A percentile compares a stretch with the other conserved stretches of the same genome.
Conservation (phyloP, 106 monocot species). For the Acorus calamus region DNA sequence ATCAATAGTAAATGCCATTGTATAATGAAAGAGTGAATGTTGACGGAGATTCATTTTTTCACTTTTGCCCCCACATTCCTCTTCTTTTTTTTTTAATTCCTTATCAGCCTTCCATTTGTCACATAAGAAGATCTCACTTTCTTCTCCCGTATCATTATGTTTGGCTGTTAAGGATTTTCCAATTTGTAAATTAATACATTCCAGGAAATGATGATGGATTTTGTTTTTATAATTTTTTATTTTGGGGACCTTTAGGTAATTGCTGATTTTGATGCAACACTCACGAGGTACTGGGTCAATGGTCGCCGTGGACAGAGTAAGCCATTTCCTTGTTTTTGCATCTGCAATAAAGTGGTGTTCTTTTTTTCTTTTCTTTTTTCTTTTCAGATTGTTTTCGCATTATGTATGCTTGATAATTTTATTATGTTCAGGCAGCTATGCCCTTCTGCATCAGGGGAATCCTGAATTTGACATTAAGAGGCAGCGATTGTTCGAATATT, state of each 20-base stretch:
- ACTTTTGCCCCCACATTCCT: no score
- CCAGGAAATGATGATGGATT: not conserved
- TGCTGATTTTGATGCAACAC: constrained; percentile 75
- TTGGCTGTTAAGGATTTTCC: not conserved
- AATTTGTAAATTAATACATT: not conserved
- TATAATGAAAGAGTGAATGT: no score
- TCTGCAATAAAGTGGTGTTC: no score
- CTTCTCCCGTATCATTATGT: no score
- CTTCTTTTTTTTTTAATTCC: no score
- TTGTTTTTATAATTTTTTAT: not conserved
- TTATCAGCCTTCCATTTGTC: no score
- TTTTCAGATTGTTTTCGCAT: not conserved
- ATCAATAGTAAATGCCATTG: no score
- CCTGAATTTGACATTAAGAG: constrained; percentile 58
- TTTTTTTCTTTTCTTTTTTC: not conserved
- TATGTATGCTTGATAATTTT: constrained; percentile 3
- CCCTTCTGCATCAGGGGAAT: constrained; percentile 68
- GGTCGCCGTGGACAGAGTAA: constrained; percentile 73
- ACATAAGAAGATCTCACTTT: no score
- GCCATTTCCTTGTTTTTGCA: not conserved
- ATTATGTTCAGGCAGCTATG: constrained; percentile 47
- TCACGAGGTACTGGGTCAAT: constrained; percentile 56
- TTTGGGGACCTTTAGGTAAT: constrained; percentile 33
- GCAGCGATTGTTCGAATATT: constrained; percentile 54
- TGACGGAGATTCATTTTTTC: no score